Evolutionary conservation across 2,329 filamentous ascomycete genomes (phyloP), one percentile per base, ranked within the genome.

Genomic region (Penicillium sp.): DNA sequence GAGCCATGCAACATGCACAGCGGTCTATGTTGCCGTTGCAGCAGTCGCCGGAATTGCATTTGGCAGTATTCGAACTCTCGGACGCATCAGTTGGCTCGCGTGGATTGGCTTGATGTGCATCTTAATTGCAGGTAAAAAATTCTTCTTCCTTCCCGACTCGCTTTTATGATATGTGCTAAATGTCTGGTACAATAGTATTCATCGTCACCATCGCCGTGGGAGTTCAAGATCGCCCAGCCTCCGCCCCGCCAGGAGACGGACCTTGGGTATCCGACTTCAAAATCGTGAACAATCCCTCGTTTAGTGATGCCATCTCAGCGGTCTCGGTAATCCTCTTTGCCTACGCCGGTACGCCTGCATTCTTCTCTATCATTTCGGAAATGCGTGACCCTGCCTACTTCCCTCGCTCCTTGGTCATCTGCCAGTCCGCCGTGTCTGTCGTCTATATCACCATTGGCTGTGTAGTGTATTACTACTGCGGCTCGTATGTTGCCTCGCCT

Each of bases 381-480:
- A 74, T 74, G 71, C 62, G 61, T 1, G 62, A 70, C 11, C 68
- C 69, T 1, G 53, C 52, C 8, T 51, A 68, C n/a, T 74, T 69
- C 46, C 65, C 61, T 19, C 62, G 65, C 30, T 59, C 69, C 1
- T 57, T 72, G 3, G 61, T 68, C 30, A 45, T 61, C 9, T 67
- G 67, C 1, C 74, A 72, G 44, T 30, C 69, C 19, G 34, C 58
- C 10, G 67, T 76, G 23, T 67, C 63, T 1, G 58, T 63, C 11
- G 50, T 68, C 3, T 74, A 75, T 30, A 59, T 71, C 18, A 58
- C 65, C 7, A 67, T 75, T 30, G 68, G 69, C 7, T 56, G 66
- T 7, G 70, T 78, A 0, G 71, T 79, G 1, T 79, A 79, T 63
- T 72, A 71, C 56, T 79, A 63, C 58, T 77, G 74, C 51, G 77